Evolutionary conservation across 257 asterid species (phyloP).

Genomic region (Solanum medicagineum): DNA sequence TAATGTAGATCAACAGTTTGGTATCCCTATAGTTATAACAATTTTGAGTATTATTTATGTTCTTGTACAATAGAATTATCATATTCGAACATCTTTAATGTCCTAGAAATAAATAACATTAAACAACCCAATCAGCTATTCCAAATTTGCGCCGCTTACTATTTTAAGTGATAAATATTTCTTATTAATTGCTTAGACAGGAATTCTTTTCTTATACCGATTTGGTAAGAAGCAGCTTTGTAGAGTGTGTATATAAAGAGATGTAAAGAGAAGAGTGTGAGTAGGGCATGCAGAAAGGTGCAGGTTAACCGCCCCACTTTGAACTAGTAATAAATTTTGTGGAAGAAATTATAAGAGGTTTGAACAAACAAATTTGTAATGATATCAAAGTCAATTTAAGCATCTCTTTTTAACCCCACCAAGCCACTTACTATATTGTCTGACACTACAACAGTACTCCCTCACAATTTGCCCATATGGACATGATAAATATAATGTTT

Average conservation of each 20-base stretch:
- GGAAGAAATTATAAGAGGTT: slow-evolving; percentile 21
- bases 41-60: background rate
- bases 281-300: background rate
- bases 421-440: background rate
- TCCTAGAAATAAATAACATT: background rate
- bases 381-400: background rate
- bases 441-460: background rate
- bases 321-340: slow-evolving; percentile 1
- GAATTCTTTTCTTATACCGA: background rate
- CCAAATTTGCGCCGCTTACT: background rate
- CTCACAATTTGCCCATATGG: background rate
- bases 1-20: background rate
- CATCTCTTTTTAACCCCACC: background rate
- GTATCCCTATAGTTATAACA: background rate
- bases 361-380: slow-evolving; percentile 15
- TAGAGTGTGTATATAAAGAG: background rate
- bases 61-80: background rate
- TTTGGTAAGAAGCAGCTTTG: background rate
- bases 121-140: background rate
- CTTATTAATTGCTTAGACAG: background rate
- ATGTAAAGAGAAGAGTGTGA: background rate
- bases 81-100: background rate
- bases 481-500: no score
- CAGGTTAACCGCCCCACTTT: slow-evolving; percentile 20
- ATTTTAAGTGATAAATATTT: background rate